Base-by-base conservation (phyloP, 106 monocot genomes). In the Allium fistulosum region DNA sequence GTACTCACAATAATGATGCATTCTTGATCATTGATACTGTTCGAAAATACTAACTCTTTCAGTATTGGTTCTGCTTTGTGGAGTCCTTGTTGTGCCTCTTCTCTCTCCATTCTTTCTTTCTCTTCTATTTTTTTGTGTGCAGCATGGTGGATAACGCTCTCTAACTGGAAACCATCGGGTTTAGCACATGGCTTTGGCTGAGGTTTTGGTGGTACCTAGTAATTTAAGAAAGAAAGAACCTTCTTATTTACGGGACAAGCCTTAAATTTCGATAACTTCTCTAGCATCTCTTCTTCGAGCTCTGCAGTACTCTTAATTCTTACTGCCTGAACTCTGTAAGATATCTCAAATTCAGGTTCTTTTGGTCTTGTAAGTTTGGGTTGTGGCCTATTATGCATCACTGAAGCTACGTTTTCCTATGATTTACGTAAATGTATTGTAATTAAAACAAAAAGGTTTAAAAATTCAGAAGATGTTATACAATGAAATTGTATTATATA, bases 211-310 rank as follows among this genome's bases (percentile, higher is more conserved):
- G 97, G 97, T 45, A 99, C 56, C 92, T 97, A 45, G 13, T 53
- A 13, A n/a, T n/a, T n/a, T n/a, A n/a, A n/a, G n/a, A n/a, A 11
- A 48, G 15, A 61, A n/a, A 10, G 50, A 63, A 99, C 92, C 84
- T 99, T 99, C 71, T 85, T 99, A 63, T 99, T 99, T 10, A 99
- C 52, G 6, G 6, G 87, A 2, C 84, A 72, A 68, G 97, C 92
- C 81, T 92, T 99, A 61, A 99, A 99, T 58, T 90, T 92, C 0
- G 92, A 89, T 11, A 99, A 73, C 75, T 87, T 99, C 12, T 92
- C 84, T 72, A 99, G 55, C 92, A 89, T 90, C 69, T 97, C 96
- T 71, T 82, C 84, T 58, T 99, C 92, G 12, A 99, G 71, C 67
- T 99, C 97, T 16, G 79, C 86, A n/a, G 89, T 76, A 63, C 92